Conservation (phyloP, 2,329 filamentous ascomycete species). For the Nakataea oryzae region DNA sequence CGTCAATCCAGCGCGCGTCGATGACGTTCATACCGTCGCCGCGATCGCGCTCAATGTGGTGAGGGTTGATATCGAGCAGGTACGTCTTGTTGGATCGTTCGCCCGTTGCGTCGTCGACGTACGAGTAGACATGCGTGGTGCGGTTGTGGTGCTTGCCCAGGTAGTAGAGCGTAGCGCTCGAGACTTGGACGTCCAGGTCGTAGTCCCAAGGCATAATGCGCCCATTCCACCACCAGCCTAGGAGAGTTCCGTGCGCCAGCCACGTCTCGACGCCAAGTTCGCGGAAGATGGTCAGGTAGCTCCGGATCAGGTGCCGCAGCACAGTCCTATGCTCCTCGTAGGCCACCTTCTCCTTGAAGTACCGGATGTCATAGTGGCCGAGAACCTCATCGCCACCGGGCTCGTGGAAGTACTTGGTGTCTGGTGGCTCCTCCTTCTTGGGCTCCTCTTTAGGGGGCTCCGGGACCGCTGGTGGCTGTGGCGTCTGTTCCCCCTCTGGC, state of each 20-base stretch:
- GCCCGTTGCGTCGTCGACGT: conserved; percentile 27
- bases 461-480: background rate
- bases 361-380: conserved; percentile 66
- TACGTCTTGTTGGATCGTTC: conserved; percentile 39
- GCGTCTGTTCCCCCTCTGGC: background rate
- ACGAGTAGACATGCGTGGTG: conserved; percentile 50
- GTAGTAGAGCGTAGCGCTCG: conserved; percentile 52
- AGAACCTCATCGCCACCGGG: conserved; percentile 48
- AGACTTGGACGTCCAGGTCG: conserved; percentile 75
- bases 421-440: conserved; percentile 7
- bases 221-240: conserved; percentile 86
- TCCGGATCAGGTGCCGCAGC: conserved; percentile 59
- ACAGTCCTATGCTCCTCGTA: conserved; percentile 58
- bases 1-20: conserved; percentile 76
- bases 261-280: conserved; percentile 65
- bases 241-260: conserved; percentile 74
- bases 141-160: conserved; percentile 59
- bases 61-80: conserved; percentile 69
- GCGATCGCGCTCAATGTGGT: conserved; percentile 47
- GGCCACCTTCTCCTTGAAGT: conserved; percentile 50
- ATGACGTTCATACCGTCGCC: conserved; percentile 70
- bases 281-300: conserved; percentile 60
- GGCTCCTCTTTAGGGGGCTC: background rate
- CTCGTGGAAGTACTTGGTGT: conserved; percentile 56
- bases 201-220: conserved; percentile 74